A percentile compares a stretch with the other conserved stretches of the same genome.
phyloP scores from a whole-genome alignment of 768 basidiomycete species.

The Mycena rebaudengoi region DNA sequence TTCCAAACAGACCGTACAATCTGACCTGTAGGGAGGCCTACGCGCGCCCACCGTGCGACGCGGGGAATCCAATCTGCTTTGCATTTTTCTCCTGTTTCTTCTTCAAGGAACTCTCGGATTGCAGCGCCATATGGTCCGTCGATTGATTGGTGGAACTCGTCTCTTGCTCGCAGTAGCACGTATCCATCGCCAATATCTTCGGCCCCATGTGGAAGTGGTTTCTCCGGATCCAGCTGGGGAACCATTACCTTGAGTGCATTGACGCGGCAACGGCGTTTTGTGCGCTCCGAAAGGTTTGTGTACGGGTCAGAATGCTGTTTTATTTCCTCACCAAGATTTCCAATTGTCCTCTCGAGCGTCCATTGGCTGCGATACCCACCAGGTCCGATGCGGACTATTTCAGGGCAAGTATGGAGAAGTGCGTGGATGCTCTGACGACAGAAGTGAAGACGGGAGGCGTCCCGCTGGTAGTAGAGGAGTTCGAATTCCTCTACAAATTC shows the following conservation, averaged over 20 bases:
- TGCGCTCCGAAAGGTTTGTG: not conserved
- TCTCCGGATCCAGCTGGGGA: not conserved
- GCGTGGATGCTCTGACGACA: not conserved
- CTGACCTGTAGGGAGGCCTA: slow-evolving; percentile 32
- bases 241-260: not conserved
- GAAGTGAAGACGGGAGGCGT: not conserved
- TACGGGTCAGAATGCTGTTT: slow-evolving; percentile 7
- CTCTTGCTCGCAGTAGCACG: not conserved
- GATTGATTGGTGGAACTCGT: not conserved
- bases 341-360: not conserved
- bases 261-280: not conserved
- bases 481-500: not conserved
- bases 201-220: not conserved
- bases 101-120: not conserved
- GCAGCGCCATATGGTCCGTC: not conserved
- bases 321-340: slow-evolving; percentile 7
- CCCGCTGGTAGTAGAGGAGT: not conserved
- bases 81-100: not conserved
- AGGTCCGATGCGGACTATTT: not conserved
- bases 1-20: slow-evolving; percentile 26
- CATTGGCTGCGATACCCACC: not conserved
- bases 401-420: not conserved
- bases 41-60: slow-evolving; percentile 22
- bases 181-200: not conserved
- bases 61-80: not conserved